Conservation (phyloP, 352 stramenopile genomes). For the Phytophthora megakarya region DNA sequence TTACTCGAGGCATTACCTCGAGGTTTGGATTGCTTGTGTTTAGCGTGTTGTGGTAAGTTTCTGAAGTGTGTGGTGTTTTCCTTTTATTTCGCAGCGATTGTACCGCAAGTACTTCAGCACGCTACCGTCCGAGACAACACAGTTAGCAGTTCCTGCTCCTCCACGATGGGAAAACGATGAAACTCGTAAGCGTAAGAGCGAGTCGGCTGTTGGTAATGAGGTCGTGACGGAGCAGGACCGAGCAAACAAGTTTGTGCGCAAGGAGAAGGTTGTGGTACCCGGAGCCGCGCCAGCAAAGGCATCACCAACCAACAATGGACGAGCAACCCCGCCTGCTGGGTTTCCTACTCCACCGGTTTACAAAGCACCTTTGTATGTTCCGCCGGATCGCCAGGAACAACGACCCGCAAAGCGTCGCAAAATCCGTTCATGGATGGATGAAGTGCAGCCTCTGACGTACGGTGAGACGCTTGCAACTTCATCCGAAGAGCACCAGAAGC, state of each 20-base stretch:
- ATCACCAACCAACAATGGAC: constrained; percentile 34
- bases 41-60: not conserved
- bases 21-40: constrained; percentile 42
- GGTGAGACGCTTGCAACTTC: constrained; percentile 59
- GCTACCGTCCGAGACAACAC: constrained; percentile 52
- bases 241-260: constrained; percentile 62
- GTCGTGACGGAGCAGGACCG: constrained; percentile 77
- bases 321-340: constrained; percentile 25
- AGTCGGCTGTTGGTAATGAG: constrained; percentile 51
- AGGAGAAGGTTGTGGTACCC: constrained; percentile 29
- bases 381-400: constrained; percentile 56
- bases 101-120: constrained; percentile 86
- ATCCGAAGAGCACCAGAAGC: constrained; percentile 69
- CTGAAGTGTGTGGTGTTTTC: constrained; percentile 19
- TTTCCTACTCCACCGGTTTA: constrained; percentile 57
- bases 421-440: constrained; percentile 87
- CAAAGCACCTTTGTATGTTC: constrained; percentile 75
- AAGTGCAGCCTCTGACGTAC: constrained; percentile 66
- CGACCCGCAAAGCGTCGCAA: constrained; percentile 80
- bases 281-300: constrained; percentile 10
- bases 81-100: constrained; percentile 46
- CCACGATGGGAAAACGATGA: constrained; percentile 71
- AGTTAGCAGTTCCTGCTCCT: constrained; percentile 52
- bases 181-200: constrained; percentile 41
- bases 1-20: constrained; percentile 67